Evolutionary conservation across 2,329 filamentous ascomycete species (phyloP).

Genomic region (Claviceps capensis): DNA sequence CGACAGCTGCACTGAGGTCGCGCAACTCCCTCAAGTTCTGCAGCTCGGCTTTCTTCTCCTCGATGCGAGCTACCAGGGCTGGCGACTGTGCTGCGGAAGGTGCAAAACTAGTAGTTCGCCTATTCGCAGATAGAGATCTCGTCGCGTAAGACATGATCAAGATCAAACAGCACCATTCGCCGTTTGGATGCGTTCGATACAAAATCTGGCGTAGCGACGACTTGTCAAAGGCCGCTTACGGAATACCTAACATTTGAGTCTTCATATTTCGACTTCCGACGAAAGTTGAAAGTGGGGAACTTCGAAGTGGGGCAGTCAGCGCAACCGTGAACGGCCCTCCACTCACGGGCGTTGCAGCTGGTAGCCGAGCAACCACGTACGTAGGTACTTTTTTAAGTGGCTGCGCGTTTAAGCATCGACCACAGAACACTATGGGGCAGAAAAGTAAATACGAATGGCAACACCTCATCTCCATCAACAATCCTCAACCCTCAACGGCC

Average conservation of each 20-base stretch:
- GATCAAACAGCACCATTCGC: neutral
- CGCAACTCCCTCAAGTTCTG: slow-evolving; percentile 66
- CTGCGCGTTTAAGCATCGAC: slow-evolving; percentile 9
- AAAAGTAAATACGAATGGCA: slow-evolving; percentile 22
- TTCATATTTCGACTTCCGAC: neutral
- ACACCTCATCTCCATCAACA: slow-evolving; percentile 10
- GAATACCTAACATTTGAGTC: too few species aligned
- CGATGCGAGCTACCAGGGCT: slow-evolving; percentile 59
- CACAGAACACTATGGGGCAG: slow-evolving; percentile 5
- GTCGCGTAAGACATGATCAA: slow-evolving; percentile 41
- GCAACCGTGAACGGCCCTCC: neutral
- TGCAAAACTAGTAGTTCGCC: slow-evolving; percentile 45
- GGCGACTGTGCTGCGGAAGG: slow-evolving; percentile 49
- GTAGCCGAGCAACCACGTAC: slow-evolving; percentile 17
- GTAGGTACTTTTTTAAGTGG: slow-evolving; percentile 2
- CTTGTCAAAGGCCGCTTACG: neutral
- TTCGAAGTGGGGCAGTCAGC: slow-evolving; percentile 14
- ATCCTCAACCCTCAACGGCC: neutral
- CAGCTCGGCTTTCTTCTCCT: slow-evolving; percentile 75
- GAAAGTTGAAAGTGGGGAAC: neutral
- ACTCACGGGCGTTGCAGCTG: slow-evolving; percentile 11
- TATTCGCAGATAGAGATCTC: slow-evolving; percentile 48
- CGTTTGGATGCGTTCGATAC: neutral
- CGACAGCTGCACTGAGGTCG: slow-evolving; percentile 65
- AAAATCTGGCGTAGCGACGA: neutral